Evolutionary conservation across 106 monocot genomes (phyloP).

Genomic region (Platanthera zijinensis): DNA sequence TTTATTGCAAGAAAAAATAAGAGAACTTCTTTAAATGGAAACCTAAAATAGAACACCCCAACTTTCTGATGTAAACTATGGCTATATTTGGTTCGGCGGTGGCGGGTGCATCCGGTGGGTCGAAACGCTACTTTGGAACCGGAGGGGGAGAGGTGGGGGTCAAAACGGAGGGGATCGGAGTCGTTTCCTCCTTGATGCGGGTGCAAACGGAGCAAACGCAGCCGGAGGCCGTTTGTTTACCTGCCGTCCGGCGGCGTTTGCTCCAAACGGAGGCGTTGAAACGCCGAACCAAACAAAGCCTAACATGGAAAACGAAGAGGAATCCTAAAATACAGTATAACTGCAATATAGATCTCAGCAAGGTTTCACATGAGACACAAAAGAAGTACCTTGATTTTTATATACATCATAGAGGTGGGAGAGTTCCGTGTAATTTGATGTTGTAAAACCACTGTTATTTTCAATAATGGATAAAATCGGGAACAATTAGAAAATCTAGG

Average conservation of each 20-base stretch:
- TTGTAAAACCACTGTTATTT: conserved; percentile 74
- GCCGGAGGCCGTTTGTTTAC: too few relatives aligned
- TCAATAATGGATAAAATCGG: conserved; percentile 4
- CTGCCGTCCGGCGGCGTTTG: too few relatives aligned
- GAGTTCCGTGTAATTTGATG: conserved; percentile 88
- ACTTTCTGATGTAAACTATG: too few relatives aligned
- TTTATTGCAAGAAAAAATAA: not conserved
- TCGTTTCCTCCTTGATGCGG: too few relatives aligned
- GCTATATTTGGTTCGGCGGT: too few relatives aligned
- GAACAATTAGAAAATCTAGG: not conserved
- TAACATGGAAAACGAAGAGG: not conserved
- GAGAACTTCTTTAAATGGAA: not conserved
- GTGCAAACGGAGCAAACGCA: too few relatives aligned
- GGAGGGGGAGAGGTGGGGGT: too few relatives aligned
- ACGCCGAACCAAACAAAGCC: not conserved
- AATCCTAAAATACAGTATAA: not conserved
- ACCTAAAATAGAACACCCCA: not conserved
- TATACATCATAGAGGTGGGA: conserved; percentile 95
- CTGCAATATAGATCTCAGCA: not conserved
- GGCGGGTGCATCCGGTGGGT: too few relatives aligned
- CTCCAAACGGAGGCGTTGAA: too few relatives aligned
- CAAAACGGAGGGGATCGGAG: too few relatives aligned
- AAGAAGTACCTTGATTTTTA: conserved; percentile 76
- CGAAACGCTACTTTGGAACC: too few relatives aligned
- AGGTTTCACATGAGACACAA: not conserved